These are phyloP conservation scores for Boletus subluridellus DNA, from an alignment of 1,284 basidiomycete species.

Conservation along the genomic window DNA sequence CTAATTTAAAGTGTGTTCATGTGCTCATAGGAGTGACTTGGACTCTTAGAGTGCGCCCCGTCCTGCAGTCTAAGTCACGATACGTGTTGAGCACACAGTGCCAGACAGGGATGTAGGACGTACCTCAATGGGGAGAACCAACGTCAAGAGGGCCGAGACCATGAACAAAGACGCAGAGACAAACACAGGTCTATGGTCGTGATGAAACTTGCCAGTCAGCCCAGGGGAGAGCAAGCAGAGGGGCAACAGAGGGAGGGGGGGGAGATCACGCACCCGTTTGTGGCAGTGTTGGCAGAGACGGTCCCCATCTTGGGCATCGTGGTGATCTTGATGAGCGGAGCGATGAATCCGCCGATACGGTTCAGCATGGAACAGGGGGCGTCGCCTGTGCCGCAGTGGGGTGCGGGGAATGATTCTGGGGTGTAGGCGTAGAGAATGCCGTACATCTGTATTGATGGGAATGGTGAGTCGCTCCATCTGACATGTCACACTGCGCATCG, in stretches of 20 bases:
- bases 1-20: not conserved
- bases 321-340: constrained; percentile 51
- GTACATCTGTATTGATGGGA: constrained; percentile 45
- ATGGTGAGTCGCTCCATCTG: not conserved
- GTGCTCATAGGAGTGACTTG: not conserved
- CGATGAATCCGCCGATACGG: constrained; percentile 54
- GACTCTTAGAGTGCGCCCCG: not conserved
- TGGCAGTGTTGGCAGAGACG: constrained; percentile 36
- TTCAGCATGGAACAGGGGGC: constrained; percentile 54
- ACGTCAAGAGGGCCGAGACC: constrained; percentile 43
- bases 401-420: constrained; percentile 64
- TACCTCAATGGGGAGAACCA: constrained; percentile 59
- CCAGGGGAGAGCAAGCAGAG: not conserved
- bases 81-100: not conserved
- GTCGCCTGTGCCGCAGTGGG: constrained; percentile 62
- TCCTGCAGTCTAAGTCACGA: not conserved
- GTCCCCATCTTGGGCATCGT: constrained; percentile 36
- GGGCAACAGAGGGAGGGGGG: no score
- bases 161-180: constrained; percentile 57
- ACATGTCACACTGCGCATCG: not conserved
- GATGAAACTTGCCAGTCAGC: not conserved
- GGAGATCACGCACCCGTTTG: constrained; percentile 31
- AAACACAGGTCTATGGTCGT: constrained; percentile 47
- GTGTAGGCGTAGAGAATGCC: constrained; percentile 60
- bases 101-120: constrained; percentile 2